phyloP scores from a whole-genome alignment of 352 stramenopile genomes.

The Thraustochytrium sp. region DNA sequence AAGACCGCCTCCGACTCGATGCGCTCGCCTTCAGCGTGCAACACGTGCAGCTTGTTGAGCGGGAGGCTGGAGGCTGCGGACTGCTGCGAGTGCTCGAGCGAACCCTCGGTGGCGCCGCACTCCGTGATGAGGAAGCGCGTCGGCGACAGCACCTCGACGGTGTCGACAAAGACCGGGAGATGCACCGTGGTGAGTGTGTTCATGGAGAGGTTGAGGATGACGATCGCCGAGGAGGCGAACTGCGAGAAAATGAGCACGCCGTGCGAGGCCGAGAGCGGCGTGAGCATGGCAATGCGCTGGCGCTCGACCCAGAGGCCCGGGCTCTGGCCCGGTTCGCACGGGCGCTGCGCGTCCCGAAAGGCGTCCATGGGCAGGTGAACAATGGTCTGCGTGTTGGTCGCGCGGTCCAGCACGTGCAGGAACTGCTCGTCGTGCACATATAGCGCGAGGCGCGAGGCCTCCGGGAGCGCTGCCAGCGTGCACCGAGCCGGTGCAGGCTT shows the following conservation, averaged over 20 bases:
- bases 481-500: not conserved
- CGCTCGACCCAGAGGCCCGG: slow-evolving; percentile 28
- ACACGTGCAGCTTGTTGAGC: not conserved
- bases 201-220: slow-evolving; percentile 10
- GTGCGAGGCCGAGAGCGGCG: not conserved
- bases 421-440: slow-evolving; percentile 37
- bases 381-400: not conserved
- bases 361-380: slow-evolving; percentile 4
- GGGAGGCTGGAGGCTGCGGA: not conserved
- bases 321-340: not conserved
- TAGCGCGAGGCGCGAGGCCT: not conserved
- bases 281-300: slow-evolving; percentile 29
- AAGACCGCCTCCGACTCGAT: not conserved
- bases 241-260: slow-evolving; percentile 12
- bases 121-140: slow-evolving; percentile 33
- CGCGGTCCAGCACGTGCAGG: slow-evolving; percentile 3
- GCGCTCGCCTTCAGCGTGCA: not conserved
- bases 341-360: not conserved
- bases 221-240: not conserved
- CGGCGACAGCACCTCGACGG: slow-evolving; percentile 2
- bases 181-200: slow-evolving; percentile 16
- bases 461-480: not conserved
- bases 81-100: not conserved
- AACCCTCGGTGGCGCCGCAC: not conserved
- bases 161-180: not conserved